Evolutionary conservation across 208 protist genomes (phyloP), one percentile per base, ranked within the genome.

Genomic region (Leptomonas seymouri): DNA sequence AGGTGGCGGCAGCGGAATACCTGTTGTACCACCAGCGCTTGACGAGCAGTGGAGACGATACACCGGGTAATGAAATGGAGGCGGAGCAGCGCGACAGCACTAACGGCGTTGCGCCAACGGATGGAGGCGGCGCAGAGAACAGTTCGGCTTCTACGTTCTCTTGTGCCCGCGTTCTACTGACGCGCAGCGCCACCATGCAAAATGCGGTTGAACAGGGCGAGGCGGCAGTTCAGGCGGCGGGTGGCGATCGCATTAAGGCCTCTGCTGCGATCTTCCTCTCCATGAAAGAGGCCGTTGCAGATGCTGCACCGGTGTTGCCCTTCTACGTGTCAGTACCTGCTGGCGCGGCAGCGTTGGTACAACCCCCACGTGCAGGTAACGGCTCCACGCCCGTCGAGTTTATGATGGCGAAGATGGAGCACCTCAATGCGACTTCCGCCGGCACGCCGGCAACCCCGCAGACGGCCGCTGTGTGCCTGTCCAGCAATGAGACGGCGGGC

Each of bases 371-470:
- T 16, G 7, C 9, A 9, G 16, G 36, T 4, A 54, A 18, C 36
- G 49, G n/a, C 15, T 6, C 12, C 21, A 34, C 59, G 15, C 14
- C 18, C 1, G 27, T 53, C 6, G 18, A 28, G 30, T 46, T 77
- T 36, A 21, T 62, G 3, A 25, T 91, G 79, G 80, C 89, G 20
- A 94, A 94, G 74, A 78, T 91, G 67, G 82, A 94, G 67, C 90
- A 92, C 75, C 75, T 90, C 25, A 83, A 84, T 51, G 68, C 21
- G 18, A 67, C 76, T 27, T 67, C 71, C 20, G 61, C 67, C 15
- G 45, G 25, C 12, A 15, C 36, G 18, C 16, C 36, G 48, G 50
- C 25, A 21, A 6, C 50, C 15, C 23, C 45, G n/a, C 20, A 23
- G 18, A 44, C 11, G 36, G 21, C 14, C 7, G 51, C 21, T 20